Evolutionary conservation across 768 basidiomycete species (phyloP).

Genomic region (Hygrocybe punicea): DNA sequence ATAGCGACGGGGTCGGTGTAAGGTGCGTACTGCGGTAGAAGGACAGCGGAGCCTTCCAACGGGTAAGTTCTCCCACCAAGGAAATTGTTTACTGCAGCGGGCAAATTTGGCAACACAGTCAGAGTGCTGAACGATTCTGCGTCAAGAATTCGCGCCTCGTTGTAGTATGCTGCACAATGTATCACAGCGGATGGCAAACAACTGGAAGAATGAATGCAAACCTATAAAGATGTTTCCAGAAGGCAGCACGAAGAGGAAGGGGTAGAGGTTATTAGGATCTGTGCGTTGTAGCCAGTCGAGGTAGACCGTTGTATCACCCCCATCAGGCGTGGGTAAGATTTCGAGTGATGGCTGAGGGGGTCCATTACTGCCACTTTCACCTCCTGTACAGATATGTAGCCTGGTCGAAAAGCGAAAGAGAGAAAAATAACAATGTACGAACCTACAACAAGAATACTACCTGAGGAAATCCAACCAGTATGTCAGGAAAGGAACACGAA

Average conservation of each 20-base stretch:
- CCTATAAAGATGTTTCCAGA: constrained; percentile 68
- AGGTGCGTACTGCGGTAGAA: constrained; percentile 67
- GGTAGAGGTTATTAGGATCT: constrained; percentile 78
- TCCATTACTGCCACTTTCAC: constrained; percentile 69
- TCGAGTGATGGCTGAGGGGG: constrained; percentile 66
- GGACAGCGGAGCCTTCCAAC: constrained; percentile 64
- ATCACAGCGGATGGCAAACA: not conserved
- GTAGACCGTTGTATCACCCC: constrained; percentile 57
- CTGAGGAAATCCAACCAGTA: constrained; percentile 29
- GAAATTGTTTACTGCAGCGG: constrained; percentile 66
- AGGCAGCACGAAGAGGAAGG: constrained; percentile 70
- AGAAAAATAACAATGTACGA: not conserved
- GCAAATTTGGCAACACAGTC: constrained; percentile 62
- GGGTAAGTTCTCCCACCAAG: constrained; percentile 77
- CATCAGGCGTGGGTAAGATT: constrained; percentile 61
- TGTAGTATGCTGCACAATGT: constrained; percentile 60
- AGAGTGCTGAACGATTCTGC: constrained; percentile 62
- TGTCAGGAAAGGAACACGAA: not conserved
- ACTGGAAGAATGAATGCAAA: constrained; percentile 27
- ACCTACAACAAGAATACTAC: constrained; percentile 15
- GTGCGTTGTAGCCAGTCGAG: constrained; percentile 68
- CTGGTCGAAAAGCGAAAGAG: not conserved
- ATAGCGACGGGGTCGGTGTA: constrained; percentile 68
- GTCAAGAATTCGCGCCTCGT: constrained; percentile 75
- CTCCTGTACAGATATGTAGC: constrained; percentile 38